A percentile compares a stretch with the other conserved stretches of the same genome.
Evolutionary conservation across 352 stramenopile species (phyloP).

Genomic region (Pythium coloratum): DNA sequence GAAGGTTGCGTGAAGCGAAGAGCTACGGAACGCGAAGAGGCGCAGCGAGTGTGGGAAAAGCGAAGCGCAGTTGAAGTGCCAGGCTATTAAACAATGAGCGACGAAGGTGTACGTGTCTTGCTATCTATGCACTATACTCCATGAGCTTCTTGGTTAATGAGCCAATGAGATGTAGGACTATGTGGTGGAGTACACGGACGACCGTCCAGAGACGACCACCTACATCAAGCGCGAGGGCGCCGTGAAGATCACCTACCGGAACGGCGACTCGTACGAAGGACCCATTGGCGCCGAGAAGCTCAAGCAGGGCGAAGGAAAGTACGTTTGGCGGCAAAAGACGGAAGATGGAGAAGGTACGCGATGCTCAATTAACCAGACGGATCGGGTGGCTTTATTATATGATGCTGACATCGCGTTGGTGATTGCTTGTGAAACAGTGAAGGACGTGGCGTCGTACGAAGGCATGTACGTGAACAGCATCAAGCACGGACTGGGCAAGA

Average conservation of each 20-base stretch:
- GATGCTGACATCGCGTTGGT: neutral
- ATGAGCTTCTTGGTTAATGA: neutral
- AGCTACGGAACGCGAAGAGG: slow-evolving; percentile 9
- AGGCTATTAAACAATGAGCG: slow-evolving; percentile 33
- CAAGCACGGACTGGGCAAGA: slow-evolving; percentile 89
- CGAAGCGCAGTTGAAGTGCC: slow-evolving; percentile 1
- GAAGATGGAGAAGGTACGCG: slow-evolving; percentile 59
- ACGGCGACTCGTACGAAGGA: slow-evolving; percentile 91
- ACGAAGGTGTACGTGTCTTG: slow-evolving; percentile 42
- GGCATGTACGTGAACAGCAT: slow-evolving; percentile 84
- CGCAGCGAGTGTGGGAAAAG: neutral
- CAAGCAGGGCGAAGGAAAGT: slow-evolving; percentile 88
- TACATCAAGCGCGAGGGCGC: slow-evolving; percentile 82
- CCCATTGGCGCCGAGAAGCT: slow-evolving; percentile 69
- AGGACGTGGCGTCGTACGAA: slow-evolving; percentile 79
- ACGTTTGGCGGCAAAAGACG: slow-evolving; percentile 78
- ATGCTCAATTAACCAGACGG: neutral
- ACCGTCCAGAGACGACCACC: slow-evolving; percentile 83
- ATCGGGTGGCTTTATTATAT: slow-evolving; percentile 20
- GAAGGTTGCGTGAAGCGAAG: slow-evolving; percentile 13
- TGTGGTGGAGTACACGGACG: slow-evolving; percentile 83
- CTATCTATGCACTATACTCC: neutral
- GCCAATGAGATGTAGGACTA: slow-evolving; percentile 49
- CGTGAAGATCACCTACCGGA: slow-evolving; percentile 88
- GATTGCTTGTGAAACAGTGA: slow-evolving; percentile 34